phyloP scores from a whole-genome alignment of 2,329 filamentous ascomycete genomes.

The Orbilia javanica region DNA sequence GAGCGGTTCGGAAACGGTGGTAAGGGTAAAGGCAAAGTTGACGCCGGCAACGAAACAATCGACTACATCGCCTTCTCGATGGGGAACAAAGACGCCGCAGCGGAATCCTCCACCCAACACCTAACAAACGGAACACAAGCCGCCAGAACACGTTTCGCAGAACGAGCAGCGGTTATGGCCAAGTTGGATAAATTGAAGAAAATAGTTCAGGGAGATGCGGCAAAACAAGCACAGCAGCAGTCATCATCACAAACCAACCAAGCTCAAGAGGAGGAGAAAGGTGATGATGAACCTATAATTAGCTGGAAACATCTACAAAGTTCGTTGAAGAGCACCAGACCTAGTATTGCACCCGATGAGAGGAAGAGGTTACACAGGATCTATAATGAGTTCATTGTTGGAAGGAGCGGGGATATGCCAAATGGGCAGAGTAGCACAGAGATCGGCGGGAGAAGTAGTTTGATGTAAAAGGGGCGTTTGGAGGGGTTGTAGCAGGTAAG shows the following conservation, averaged over 20 bases:
- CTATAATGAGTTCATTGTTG: constrained; percentile 92
- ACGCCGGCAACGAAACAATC: constrained; percentile 63
- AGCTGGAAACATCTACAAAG: constrained; percentile 84
- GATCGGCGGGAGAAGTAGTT: constrained; percentile 88
- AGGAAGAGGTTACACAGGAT: constrained; percentile 80
- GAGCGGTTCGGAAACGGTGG: constrained; percentile 62
- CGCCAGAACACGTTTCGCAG: constrained; percentile 73
- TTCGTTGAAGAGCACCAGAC: constrained; percentile 80
- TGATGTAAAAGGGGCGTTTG: constrained; percentile 75
- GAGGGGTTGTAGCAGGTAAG: neutral
- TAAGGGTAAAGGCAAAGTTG: constrained; percentile 64
- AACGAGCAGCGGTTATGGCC: constrained; percentile 81
- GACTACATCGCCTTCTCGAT: constrained; percentile 61
- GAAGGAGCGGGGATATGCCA: constrained; percentile 93
- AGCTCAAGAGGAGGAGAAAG: constrained; percentile 63
- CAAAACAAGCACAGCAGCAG: constrained; percentile 14
- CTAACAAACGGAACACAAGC: constrained; percentile 57
- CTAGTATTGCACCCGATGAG: constrained; percentile 86
- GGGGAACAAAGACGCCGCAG: constrained; percentile 63
- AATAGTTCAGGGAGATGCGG: constrained; percentile 58
- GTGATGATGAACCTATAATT: constrained; percentile 79
- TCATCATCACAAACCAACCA: constrained; percentile 57
- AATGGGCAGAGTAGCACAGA: constrained; percentile 92
- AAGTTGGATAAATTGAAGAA: constrained; percentile 83
- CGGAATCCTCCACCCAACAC: constrained; percentile 65